phyloP scores from a whole-genome alignment of 2,329 filamentous ascomycete species.

The Apiospora phragmitis region DNA sequence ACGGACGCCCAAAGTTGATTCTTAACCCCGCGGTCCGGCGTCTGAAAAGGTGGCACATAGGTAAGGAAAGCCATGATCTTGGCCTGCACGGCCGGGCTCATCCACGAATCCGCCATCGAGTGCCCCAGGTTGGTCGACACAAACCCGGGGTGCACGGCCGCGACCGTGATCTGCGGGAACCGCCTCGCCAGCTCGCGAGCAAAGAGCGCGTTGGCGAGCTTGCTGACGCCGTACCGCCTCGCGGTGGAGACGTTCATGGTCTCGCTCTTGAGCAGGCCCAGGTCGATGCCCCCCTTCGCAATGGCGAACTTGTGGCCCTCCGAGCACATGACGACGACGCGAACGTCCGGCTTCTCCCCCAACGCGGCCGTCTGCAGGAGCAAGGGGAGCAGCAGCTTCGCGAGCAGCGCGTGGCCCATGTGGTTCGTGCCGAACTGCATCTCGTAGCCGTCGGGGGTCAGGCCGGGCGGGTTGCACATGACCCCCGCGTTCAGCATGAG shows the following conservation, averaged over 20 bases:
- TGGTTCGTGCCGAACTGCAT: constrained; percentile 43
- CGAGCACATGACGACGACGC: constrained; percentile 17
- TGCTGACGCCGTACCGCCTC: constrained; percentile 20
- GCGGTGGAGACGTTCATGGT: constrained; percentile 8
- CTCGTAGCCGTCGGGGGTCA: constrained; percentile 43
- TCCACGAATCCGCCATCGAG: not conserved
- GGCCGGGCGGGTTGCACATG: constrained; percentile 37
- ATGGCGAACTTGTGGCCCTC: constrained; percentile 6
- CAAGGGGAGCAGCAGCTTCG: constrained; percentile 36
- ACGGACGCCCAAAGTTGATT: constrained; percentile 40
- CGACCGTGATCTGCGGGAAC: constrained; percentile 14
- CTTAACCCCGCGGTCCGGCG: constrained; percentile 34
- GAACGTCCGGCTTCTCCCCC: constrained; percentile 15
- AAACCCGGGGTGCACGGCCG: constrained; percentile 12
- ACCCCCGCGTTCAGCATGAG: constrained; percentile 45
- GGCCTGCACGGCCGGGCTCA: constrained; percentile 17
- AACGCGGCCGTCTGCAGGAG: constrained; percentile 31
- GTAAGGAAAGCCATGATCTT: constrained; percentile 12
- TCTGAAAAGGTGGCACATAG: not conserved
- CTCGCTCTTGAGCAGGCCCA: constrained; percentile 14
- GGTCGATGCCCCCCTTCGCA: constrained; percentile 13
- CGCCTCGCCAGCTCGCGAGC: constrained; percentile 17
- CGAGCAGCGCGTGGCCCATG: constrained; percentile 40
- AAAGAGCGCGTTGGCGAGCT: constrained; percentile 20
- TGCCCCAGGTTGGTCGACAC: constrained; percentile 10